Evolutionary conservation across 2,329 filamentous ascomycete genomes (phyloP).

Genomic region (Epichloe uncinata): DNA sequence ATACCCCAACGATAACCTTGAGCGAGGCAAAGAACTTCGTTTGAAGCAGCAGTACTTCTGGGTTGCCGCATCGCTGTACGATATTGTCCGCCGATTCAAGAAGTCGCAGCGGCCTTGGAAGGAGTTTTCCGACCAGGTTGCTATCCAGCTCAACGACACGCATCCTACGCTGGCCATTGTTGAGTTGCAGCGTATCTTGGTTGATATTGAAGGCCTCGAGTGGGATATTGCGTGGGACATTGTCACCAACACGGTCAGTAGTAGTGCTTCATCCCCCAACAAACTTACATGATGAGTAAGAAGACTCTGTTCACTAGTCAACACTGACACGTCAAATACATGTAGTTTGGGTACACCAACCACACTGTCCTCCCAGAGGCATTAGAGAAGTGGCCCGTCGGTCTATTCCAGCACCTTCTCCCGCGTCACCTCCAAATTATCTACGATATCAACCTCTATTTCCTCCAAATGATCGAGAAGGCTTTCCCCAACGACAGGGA

Average conservation of each 20-base stretch:
- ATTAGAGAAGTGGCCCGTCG: conserved; percentile 96
- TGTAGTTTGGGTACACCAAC: conserved; percentile 89
- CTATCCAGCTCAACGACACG: conserved; percentile 96
- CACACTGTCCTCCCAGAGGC: conserved; percentile 96
- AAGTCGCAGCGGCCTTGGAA: conserved; percentile 85
- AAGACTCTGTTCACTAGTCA: background rate
- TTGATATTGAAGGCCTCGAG: conserved; percentile 79
- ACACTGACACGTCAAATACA: background rate
- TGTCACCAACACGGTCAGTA: conserved; percentile 49
- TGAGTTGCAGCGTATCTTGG: conserved; percentile 82
- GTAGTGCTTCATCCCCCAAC: background rate
- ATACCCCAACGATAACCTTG: conserved; percentile 95
- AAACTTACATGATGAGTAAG: background rate
- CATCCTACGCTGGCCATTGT: conserved; percentile 94
- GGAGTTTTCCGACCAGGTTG: conserved; percentile 87
- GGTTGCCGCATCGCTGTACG: conserved; percentile 91
- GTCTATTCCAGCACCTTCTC: conserved; percentile 79
- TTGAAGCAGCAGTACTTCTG: conserved; percentile 99
- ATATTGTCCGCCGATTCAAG: conserved; percentile 96
- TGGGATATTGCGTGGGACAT: conserved; percentile 91
- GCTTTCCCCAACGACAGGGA: conserved; percentile 83
- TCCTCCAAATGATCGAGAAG: conserved; percentile 83
- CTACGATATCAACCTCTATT: conserved; percentile 93
- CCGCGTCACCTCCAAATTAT: conserved; percentile 94
- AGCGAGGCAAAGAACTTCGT: conserved; percentile 90